Evolutionary conservation across 2,329 filamentous ascomycete species (phyloP).

Genomic region (Neobulgaria alba): DNA sequence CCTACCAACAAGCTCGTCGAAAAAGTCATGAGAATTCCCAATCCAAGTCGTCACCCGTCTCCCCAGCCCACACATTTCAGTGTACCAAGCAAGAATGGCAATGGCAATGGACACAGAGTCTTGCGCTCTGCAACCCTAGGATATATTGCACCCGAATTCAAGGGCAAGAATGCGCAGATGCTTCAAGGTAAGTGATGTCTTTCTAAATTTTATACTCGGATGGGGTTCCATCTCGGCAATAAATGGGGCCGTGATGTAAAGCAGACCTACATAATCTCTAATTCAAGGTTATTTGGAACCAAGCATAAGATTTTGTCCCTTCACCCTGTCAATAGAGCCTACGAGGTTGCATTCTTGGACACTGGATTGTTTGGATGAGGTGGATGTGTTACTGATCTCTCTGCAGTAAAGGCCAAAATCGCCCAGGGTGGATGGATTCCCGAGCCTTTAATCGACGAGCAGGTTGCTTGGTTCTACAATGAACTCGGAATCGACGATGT

Average conservation of each 20-base stretch:
- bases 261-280: not conserved
- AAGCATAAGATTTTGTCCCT: not conserved
- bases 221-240: no score
- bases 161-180: constrained; percentile 75
- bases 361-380: no score
- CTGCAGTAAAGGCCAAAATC: constrained; percentile 65
- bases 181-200: constrained; percentile 20
- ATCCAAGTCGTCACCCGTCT: constrained; percentile 46
- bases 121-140: constrained; percentile 85
- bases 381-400: constrained; percentile 13
- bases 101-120: constrained; percentile 54
- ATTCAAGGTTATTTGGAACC: not conserved
- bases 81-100: constrained; percentile 52
- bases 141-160: constrained; percentile 90
- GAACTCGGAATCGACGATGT: constrained; percentile 97
- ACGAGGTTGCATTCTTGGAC: not conserved
- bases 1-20: constrained; percentile 17
- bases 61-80: constrained; percentile 82
- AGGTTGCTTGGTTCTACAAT: constrained; percentile 96
- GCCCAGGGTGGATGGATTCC: constrained; percentile 56
- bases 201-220: not conserved
- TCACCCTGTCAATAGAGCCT: not conserved
- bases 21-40: constrained; percentile 18
- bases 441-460: constrained; percentile 68
- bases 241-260: no score